Evolutionary conservation across 1,284 basidiomycete species (phyloP).

Genomic region (Moniliella sp.): DNA sequence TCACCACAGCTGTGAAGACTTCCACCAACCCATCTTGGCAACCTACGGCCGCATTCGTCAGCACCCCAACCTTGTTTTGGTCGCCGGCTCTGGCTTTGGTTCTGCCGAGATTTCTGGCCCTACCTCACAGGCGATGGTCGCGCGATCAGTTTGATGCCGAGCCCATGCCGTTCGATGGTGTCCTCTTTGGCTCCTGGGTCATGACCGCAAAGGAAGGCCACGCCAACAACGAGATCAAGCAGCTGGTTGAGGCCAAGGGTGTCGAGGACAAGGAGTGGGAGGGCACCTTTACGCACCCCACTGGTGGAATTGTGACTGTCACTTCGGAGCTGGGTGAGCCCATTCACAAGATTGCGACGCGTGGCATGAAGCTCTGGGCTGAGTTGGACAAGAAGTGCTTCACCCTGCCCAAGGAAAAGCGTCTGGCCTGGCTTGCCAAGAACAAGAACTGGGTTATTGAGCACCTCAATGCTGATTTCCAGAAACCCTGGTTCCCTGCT

Average conservation of each 20-base stretch:
- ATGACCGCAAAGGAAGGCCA: slow-evolving; percentile 98
- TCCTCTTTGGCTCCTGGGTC: slow-evolving; percentile 80
- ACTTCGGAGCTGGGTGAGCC: slow-evolving; percentile 93
- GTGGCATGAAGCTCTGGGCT: slow-evolving; percentile 88
- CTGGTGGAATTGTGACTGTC: slow-evolving; percentile 85
- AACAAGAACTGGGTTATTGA: slow-evolving; percentile 70
- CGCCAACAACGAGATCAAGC: slow-evolving; percentile 77
- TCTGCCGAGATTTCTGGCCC: slow-evolving; percentile 80
- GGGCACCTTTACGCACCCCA: slow-evolving; percentile 76
- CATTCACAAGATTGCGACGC: slow-evolving; percentile 93
- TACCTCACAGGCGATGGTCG: slow-evolving; percentile 94
- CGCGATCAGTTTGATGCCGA: slow-evolving; percentile 56
- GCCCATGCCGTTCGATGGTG: slow-evolving; percentile 93
- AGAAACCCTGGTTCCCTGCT: slow-evolving; percentile 42
- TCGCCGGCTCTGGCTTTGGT: slow-evolving; percentile 91
- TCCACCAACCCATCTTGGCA: slow-evolving; percentile 79
- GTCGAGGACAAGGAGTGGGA: slow-evolving; percentile 81
- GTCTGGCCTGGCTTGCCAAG: slow-evolving; percentile 61
- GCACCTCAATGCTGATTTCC: slow-evolving; percentile 81
- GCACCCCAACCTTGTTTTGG: slow-evolving; percentile 65
- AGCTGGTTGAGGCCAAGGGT: slow-evolving; percentile 76
- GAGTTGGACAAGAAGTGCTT: slow-evolving; percentile 82
- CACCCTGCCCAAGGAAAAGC: slow-evolving; percentile 82
- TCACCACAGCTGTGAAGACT: slow-evolving; percentile 92
- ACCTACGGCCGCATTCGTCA: slow-evolving; percentile 78